Base-by-base conservation (phyloP, 345 rosid species). In the Bruguiera parviflora region DNA sequence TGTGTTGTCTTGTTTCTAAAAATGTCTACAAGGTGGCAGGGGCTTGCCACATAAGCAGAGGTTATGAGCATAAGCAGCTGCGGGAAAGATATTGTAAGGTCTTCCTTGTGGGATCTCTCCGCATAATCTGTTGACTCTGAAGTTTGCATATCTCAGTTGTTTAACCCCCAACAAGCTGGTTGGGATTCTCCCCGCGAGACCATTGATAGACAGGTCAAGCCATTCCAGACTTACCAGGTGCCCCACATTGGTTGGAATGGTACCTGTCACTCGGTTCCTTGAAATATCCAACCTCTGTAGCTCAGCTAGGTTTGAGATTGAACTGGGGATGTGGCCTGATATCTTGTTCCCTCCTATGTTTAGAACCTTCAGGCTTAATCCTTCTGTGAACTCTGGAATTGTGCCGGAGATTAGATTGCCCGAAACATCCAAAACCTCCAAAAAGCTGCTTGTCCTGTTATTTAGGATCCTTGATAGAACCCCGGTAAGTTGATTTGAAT, bases 1-100 rank as follows among this genome's bases (percentile, higher is more conserved):
- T 77, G 20, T 37, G 21, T 58, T 32, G 57, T 75, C 77, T 69
- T 77, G 62, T 60, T 65, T 75, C 77, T 63, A 75, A 62, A 64
- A 80, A 13, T 43, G 49, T 77, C 80, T 83, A 70, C 98, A 91
- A 49, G 92, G 88, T 65, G 90, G 92, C 76, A 94, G 39, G 5
- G 98, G 98, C 65, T 86, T 89, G 72, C 96, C 98, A 61, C 98
- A 94, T 71, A 94, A 78, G 87, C 98, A 94, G 39, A 88, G 84
- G 73, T 91, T 94, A 68, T 94, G 96, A 56, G 87, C 89, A 84
- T 91, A 94, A 64, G 98, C 96, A 64, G 78, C 82, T 22, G 87
- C 83, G 10, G 90, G 95, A 70, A 94, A 94, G 64, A 87, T 77
- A 71, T 83, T 87, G 71, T 83, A 89, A 39, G 98, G 98, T 74